Evolutionary conservation across 169 alveolate genomes (phyloP), one percentile per base, ranked within the genome.

Genomic region (Eimeria necatrix): DNA sequence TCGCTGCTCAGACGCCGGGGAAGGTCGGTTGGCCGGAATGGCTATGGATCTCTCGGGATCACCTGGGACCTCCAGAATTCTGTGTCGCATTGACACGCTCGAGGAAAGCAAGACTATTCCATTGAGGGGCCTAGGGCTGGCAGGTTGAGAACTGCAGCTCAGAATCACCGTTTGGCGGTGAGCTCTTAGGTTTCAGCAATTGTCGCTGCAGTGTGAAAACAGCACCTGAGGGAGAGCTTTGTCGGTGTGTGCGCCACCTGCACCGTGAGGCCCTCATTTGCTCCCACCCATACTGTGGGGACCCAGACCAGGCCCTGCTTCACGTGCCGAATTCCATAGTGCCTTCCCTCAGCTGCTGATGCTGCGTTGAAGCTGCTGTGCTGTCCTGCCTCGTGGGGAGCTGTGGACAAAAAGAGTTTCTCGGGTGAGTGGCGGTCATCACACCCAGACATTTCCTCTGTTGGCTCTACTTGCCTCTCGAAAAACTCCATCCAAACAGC

Each of bases 1-100:
- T n/a, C 78, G n/a, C n/a, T 68, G 78, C 78, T 68, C 78, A 14
- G 48, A 68, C 46, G 78, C 78, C 12, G 78, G 41, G n/a, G 46
- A 68, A 10, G 68, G 68, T 10, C 68, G 12, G 22, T 12, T 10
- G 22, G 68, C 22, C 68, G 68, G 12, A 12, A 18, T 18, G 12
- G 78, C 78, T 18, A 10, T 1, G 9, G 78, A 24, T 16, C 46
- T 52, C 46, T 52, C 2, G 46, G 78, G n/a, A n/a, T 3, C n/a
- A n/a, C 46, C 32, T 18, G 2, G 32, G 32, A 18, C 78, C 78
- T 68, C 46, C 46, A 68, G n/a, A 7, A 68, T n/a, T 68, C 78
- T 68, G 78, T 24, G 20, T 10, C 68, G 68, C 68, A 10, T 12
- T 1, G 22, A 56, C 22, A 10, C 12, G 68, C 68, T 12, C 68